These are phyloP conservation scores for Aquilaria sinensis DNA, from an alignment of 345 rosid genomes.

Conservation along the genomic window DNA sequence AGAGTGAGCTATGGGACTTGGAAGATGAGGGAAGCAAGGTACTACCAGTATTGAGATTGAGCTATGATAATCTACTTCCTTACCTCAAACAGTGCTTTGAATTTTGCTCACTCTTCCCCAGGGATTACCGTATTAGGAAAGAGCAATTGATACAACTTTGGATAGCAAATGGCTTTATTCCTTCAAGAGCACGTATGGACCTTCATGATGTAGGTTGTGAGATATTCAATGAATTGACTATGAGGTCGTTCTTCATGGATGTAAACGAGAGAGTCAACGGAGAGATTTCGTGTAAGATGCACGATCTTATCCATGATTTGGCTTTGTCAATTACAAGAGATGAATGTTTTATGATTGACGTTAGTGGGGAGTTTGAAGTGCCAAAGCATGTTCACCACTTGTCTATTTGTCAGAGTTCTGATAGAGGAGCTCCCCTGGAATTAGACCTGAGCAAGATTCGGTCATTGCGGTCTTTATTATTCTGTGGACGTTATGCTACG, in stretches of 20 bases:
- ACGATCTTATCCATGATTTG: constrained; percentile 31
- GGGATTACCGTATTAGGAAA: neutral
- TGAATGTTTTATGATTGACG: constrained; percentile 11
- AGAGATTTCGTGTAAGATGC: constrained; percentile 14
- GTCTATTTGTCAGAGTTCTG: neutral
- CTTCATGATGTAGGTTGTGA: constrained; percentile 4
- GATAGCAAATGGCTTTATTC: constrained; percentile 12
- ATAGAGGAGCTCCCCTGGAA: no score
- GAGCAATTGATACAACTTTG: constrained; percentile 5
- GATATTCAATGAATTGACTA: constrained; percentile 6
- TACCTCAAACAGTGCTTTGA: constrained; percentile 6
- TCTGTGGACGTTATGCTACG: neutral
- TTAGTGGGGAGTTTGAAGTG: neutral
- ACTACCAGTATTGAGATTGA: no score
- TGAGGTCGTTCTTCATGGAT: constrained; percentile 13
- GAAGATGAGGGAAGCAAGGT: no score
- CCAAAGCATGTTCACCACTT: constrained; percentile 4
- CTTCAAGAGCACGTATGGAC: neutral
- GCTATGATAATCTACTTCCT: no score
- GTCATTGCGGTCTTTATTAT: neutral
- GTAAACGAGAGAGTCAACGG: neutral
- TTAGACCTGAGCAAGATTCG: neutral
- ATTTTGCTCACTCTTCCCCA: constrained; percentile 18
- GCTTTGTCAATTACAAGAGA: constrained; percentile 14
- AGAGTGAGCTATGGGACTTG: no score